Percentiles rank a stretch among this genome's conserved stretches.
These are phyloP conservation scores for Cytospora paraplurivora DNA, from an alignment of 2,329 filamentous ascomycete genomes.

Conservation along the genomic window DNA sequence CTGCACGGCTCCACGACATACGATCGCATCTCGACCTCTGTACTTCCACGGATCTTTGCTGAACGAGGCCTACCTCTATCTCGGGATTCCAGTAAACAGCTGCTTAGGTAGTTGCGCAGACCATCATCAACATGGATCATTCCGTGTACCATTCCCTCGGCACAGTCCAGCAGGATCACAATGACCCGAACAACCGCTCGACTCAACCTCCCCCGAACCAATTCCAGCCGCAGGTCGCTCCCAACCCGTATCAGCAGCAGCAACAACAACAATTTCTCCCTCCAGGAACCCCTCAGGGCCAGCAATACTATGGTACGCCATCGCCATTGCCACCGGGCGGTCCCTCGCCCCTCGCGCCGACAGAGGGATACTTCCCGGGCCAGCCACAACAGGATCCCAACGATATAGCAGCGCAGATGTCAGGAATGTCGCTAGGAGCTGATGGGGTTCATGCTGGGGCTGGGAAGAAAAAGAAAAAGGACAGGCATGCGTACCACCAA, in stretches of 20 bases:
- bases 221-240: slow-evolving; percentile 57
- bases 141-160: slow-evolving; percentile 55
- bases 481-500: slow-evolving; percentile 88
- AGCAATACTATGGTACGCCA: slow-evolving; percentile 45
- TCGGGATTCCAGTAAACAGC: not conserved
- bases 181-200: slow-evolving; percentile 49
- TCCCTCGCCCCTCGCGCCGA: slow-evolving; percentile 37
- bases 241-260: slow-evolving; percentile 53
- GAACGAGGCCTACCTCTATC: not conserved
- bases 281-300: slow-evolving; percentile 35
- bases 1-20: not conserved
- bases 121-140: slow-evolving; percentile 41
- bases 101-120: not conserved
- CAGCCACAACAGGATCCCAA: slow-evolving; percentile 47
- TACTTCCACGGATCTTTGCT: not conserved
- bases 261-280: slow-evolving; percentile 42
- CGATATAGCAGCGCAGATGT: slow-evolving; percentile 72
- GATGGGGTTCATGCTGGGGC: slow-evolving; percentile 52
- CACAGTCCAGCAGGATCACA: slow-evolving; percentile 53
- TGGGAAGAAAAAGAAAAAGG: slow-evolving; percentile 81
- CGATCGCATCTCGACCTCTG: not conserved
- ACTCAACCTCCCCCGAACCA: slow-evolving; percentile 43
- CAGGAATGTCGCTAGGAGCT: slow-evolving; percentile 68
- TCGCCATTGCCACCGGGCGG: slow-evolving; percentile 36
- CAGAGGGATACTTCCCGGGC: slow-evolving; percentile 37